Percentiles rank a stretch among this genome's conserved stretches.
Conservation (phyloP, 345 rosid species). For the Noccaea bulbosa region DNA sequence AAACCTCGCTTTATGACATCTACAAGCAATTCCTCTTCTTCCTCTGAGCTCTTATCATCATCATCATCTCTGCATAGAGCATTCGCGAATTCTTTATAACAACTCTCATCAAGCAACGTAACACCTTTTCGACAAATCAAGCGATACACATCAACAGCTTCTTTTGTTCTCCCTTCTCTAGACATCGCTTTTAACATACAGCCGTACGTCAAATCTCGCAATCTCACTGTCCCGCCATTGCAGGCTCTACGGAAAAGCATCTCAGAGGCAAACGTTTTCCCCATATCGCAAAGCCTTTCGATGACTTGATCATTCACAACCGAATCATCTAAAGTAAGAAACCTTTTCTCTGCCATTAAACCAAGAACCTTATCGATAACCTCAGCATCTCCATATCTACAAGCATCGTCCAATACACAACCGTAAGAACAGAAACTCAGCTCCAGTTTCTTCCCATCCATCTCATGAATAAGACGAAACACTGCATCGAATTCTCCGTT, state of each 20-base stretch:
- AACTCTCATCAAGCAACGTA: constrained; percentile 43
- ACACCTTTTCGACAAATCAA: constrained; percentile 46
- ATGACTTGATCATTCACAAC: constrained; percentile 45
- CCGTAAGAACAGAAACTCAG: constrained; percentile 55
- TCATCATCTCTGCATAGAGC: constrained; percentile 57
- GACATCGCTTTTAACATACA: constrained; percentile 58
- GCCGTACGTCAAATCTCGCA: constrained; percentile 51
- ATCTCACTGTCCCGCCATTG: constrained; percentile 40
- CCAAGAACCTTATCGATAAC: constrained; percentile 49
- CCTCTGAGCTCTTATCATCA: constrained; percentile 48
- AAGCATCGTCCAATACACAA: constrained; percentile 70
- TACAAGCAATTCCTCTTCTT: constrained; percentile 46
- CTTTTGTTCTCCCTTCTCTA: constrained; percentile 51
- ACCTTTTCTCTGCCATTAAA: constrained; percentile 51
- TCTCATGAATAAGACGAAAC: constrained; percentile 53
- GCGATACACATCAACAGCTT: constrained; percentile 52
- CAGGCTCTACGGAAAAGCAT: constrained; percentile 59
- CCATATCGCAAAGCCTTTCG: constrained; percentile 62
- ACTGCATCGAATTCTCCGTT: constrained; percentile 53
- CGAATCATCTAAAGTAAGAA: constrained; percentile 38
- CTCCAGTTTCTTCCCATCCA: constrained; percentile 52
- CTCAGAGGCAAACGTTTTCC: constrained; percentile 57
- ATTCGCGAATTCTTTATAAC: constrained; percentile 53
- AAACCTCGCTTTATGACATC: constrained; percentile 57
- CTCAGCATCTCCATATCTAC: constrained; percentile 50